These are phyloP conservation scores for Scheffersomyces stipitis DNA, from an alignment of 805 yeast genomes.

Conservation along the genomic window DNA sequence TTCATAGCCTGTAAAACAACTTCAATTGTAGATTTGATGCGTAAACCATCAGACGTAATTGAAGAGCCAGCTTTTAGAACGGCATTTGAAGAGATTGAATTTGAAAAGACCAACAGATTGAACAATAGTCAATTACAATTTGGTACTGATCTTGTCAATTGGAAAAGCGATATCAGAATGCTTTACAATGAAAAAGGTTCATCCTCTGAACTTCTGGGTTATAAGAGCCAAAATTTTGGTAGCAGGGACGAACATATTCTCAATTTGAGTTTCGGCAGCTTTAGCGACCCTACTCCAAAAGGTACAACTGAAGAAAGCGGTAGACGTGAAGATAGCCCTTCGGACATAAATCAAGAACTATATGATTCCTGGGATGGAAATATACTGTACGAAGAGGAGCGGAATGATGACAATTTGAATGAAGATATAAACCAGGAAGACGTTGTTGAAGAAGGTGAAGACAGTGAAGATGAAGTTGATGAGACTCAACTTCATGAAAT, in stretches of 20 bases:
- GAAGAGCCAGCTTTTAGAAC: slow-evolving; percentile 1
- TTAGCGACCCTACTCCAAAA: background rate
- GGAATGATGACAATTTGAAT: background rate
- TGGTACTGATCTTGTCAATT: slow-evolving; percentile 20
- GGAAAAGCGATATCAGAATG: slow-evolving; percentile 17
- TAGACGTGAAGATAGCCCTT: background rate
- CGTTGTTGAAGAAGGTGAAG: slow-evolving; percentile 7
- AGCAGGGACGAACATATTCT: too few relatives aligned
- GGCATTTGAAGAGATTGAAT: slow-evolving; percentile 1
- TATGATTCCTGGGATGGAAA: too few relatives aligned
- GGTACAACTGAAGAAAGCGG: background rate
- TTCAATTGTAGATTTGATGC: background rate
- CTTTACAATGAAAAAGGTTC: too few relatives aligned
- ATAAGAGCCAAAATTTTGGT: too few relatives aligned
- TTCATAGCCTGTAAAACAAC: background rate
- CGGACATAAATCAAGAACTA: slow-evolving; percentile 1
- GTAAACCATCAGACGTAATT: too few relatives aligned
- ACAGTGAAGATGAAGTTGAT: slow-evolving; percentile 1
- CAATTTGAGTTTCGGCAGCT: slow-evolving; percentile 3
- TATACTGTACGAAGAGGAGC: background rate
- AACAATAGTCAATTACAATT: slow-evolving; percentile 14
- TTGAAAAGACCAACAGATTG: slow-evolving; percentile 13
- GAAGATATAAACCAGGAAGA: background rate
- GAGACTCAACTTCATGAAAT: slow-evolving; percentile 13
- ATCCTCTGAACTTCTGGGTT: too few relatives aligned